Base-by-base conservation (phyloP, 768 basidiomycete species). In the Favolaschia claudopus region DNA sequence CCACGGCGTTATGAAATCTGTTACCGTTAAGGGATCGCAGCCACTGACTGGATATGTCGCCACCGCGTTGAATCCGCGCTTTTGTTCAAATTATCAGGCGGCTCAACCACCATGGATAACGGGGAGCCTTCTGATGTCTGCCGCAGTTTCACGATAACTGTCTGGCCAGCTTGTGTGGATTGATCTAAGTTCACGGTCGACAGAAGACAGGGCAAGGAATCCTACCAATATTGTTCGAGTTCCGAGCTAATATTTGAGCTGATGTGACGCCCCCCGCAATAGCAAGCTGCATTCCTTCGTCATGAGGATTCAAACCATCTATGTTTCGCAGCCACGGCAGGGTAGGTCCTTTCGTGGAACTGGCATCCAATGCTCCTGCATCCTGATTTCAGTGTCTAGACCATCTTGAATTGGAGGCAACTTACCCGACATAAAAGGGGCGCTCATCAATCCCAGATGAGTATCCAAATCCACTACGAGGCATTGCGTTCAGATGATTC, bases 231-330 rank as follows among this genome's bases (percentile, higher is more conserved):
- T 85, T 86, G 73, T 92, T 91, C 25, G 72, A 82, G 51, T 84
- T 87, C 7, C 93, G 95, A 9, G 95, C 92, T 4, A 95, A 76
- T 36, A 96, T 79, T 65, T 93, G 89, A 15, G 84, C 87, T 3
- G 93, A 89, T 0, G 96, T 96, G 31, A 96, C 89, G 14, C 96
- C 96, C 12, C 95, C 95, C 4, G 95, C 83, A 51, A 95, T 88
- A 3, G 91, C 84, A 15, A 93, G 79, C 54, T 79, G 78, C 70
- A 88, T 89, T 1, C 88, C 80, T 36, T 88, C 85, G 68, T 96
- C 95, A 58, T 94, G 91, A 1, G 92, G 94, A 70, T 96, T 90
- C 66, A 97, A 82, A 0, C 84, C 93, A 70, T 98, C 95, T 34
- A 95, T 79, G 55, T 85, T 89, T 43, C 93, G 82, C 25, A 98